Percentiles rank a stretch among this genome's conserved stretches.
phyloP scores from a whole-genome alignment of 192 early-diverging fungal genomes.

The Backusella morwellensis region DNA sequence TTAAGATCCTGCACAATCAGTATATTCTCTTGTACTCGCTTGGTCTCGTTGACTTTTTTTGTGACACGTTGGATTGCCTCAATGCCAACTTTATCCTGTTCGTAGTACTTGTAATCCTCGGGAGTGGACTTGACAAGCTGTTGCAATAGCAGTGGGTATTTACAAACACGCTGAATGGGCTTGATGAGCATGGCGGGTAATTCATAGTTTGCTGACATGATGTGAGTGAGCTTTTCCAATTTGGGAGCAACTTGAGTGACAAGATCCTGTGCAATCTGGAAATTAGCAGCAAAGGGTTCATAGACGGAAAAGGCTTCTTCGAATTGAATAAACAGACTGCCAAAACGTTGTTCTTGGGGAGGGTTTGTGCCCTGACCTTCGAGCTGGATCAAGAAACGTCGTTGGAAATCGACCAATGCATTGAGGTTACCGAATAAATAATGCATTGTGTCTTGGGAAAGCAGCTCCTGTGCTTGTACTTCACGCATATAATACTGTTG shows the following conservation, averaged over 20 bases:
- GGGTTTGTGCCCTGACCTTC: constrained; percentile 73
- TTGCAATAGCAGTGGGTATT: constrained; percentile 92
- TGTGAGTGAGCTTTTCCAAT: constrained; percentile 59
- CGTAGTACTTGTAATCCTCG: constrained; percentile 47
- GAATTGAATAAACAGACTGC: constrained; percentile 78
- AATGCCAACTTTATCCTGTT: constrained; percentile 70
- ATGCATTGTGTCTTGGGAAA: constrained; percentile 77
- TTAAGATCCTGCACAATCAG: constrained; percentile 76
- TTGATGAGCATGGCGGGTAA: constrained; percentile 94
- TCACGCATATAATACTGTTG: constrained; percentile 66
- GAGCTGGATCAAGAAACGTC: constrained; percentile 86
- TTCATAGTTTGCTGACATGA: constrained; percentile 83
- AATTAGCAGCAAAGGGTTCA: constrained; percentile 94
- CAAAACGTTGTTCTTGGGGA: constrained; percentile 86
- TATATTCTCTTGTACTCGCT: constrained; percentile 85
- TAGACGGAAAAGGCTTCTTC: constrained; percentile 84
- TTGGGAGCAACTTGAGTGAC: constrained; percentile 59
- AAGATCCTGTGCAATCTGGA: constrained; percentile 69
- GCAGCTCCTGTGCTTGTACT: constrained; percentile 64
- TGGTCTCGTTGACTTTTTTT: constrained; percentile 87
- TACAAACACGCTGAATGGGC: constrained; percentile 96
- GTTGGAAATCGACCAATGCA: constrained; percentile 92
- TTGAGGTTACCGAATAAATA: constrained; percentile 91
- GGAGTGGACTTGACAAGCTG: constrained; percentile 69
- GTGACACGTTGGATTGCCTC: constrained; percentile 83